These are phyloP conservation scores for Saccharum spontaneum DNA, from an alignment of 176 grass and related monocot species.

Conservation along the genomic window DNA sequence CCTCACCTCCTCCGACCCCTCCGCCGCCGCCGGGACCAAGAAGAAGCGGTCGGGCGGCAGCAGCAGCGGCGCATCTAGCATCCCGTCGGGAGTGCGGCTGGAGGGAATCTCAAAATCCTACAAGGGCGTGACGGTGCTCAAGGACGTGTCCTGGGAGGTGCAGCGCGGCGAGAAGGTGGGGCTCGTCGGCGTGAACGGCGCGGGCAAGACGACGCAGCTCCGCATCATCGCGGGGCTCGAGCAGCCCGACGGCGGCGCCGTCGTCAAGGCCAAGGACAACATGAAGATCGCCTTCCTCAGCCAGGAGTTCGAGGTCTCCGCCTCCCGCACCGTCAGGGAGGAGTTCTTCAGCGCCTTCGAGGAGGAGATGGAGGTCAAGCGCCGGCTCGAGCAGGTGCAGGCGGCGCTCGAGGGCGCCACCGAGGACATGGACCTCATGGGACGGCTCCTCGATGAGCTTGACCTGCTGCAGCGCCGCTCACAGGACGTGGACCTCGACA, in stretches of 20 bases:
- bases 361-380: conserved; percentile 85
- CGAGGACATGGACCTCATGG: conserved; percentile 84
- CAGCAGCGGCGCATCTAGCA: conserved; percentile 75
- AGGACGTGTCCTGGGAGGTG: conserved; percentile 91
- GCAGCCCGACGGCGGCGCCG: conserved; percentile 70
- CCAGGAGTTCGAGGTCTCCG: conserved; percentile 92
- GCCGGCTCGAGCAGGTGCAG: conserved; percentile 81
- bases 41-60: conserved; percentile 62
- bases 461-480: conserved; percentile 82
- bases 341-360: conserved; percentile 79
- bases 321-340: conserved; percentile 62
- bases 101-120: conserved; percentile 84
- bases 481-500: conserved; percentile 70
- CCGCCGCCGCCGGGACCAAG: conserved; percentile 10
- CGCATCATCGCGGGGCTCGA: conserved; percentile 76
- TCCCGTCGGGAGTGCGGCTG: conserved; percentile 80
- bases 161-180: conserved; percentile 96
- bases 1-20: conserved; percentile 36
- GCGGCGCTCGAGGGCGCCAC: conserved; percentile 64
- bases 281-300: conserved; percentile 88
- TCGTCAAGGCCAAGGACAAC: conserved; percentile 81
- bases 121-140: conserved; percentile 73
- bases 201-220: conserved; percentile 93
- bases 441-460: conserved; percentile 78
- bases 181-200: conserved; percentile 91